These are phyloP conservation scores for Leccinum obscurum DNA, from an alignment of 768 basidiomycete species.

Conservation along the genomic window DNA sequence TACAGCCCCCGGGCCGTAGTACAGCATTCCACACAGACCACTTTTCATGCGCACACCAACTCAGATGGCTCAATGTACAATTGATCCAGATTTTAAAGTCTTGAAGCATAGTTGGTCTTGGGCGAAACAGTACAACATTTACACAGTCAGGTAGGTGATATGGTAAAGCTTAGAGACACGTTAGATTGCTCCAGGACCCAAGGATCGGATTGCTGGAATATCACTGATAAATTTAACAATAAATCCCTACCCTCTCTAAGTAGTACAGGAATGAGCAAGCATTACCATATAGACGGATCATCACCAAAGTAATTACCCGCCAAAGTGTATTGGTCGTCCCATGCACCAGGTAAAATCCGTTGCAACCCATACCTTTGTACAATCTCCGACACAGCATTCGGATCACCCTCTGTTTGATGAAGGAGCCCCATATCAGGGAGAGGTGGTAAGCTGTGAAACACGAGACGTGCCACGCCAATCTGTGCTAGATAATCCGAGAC, in stretches of 20 bases:
- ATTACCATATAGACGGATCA: slow-evolving; percentile 43
- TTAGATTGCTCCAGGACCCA: no score
- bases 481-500: slow-evolving; percentile 59
- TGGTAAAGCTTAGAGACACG: neutral
- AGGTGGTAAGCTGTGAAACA: slow-evolving; percentile 69
- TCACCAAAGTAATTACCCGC: slow-evolving; percentile 69
- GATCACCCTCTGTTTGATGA: slow-evolving; percentile 39
- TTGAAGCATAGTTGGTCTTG: neutral
- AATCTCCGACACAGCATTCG: slow-evolving; percentile 43
- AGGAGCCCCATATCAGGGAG: slow-evolving; percentile 45
- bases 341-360: slow-evolving; percentile 38
- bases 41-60: neutral
- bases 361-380: slow-evolving; percentile 54
- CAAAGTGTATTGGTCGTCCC: slow-evolving; percentile 47
- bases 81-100: neutral
- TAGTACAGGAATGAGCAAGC: neutral
- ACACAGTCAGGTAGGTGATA: neutral
- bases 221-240: neutral
- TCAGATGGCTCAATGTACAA: neutral
- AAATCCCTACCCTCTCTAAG: neutral
- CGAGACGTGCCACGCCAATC: slow-evolving; percentile 57
- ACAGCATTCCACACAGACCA: slow-evolving; percentile 9
- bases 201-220: no score
- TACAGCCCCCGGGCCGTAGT: no score
- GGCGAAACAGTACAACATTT: neutral